A percentile compares a stretch with the other conserved stretches of the same genome.
Evolutionary conservation across 805 yeast species (phyloP).

Genomic region (Komagataella phaffii): DNA sequence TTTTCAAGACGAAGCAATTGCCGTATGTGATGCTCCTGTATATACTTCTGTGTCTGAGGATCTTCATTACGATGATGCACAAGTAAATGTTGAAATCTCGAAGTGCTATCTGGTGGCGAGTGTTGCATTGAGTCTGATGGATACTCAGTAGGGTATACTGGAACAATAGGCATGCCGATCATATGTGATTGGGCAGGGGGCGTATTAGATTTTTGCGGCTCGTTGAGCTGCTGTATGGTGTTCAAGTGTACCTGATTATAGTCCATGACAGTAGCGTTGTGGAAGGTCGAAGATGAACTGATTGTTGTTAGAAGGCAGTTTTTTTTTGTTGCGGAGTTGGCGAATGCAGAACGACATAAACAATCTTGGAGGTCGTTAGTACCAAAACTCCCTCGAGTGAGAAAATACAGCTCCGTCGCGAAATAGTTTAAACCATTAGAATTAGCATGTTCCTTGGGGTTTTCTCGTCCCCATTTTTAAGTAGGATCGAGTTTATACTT

Average conservation of each 20-base stretch:
- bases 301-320: background rate
- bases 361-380: background rate
- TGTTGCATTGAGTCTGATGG: background rate
- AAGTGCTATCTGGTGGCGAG: background rate
- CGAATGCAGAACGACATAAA: background rate
- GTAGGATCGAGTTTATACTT: background rate
- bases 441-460: no score
- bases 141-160: background rate
- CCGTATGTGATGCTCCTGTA: background rate
- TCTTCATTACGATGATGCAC: background rate
- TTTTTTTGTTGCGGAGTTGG: background rate
- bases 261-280: background rate
- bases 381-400: background rate
- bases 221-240: background rate
- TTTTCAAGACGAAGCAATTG: background rate
- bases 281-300: background rate
- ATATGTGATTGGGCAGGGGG: background rate
- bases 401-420: background rate
- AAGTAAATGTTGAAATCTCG: background rate
- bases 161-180: background rate
- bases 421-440: background rate
- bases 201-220: background rate
- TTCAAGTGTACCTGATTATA: background rate
- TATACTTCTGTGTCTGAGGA: background rate
- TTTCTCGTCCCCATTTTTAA: background rate